A percentile compares a stretch with the other conserved stretches of the same genome.
These are phyloP conservation scores for Kluyveromyces nonfermentans DNA, from an alignment of 805 yeast genomes.

Conservation along the genomic window DNA sequence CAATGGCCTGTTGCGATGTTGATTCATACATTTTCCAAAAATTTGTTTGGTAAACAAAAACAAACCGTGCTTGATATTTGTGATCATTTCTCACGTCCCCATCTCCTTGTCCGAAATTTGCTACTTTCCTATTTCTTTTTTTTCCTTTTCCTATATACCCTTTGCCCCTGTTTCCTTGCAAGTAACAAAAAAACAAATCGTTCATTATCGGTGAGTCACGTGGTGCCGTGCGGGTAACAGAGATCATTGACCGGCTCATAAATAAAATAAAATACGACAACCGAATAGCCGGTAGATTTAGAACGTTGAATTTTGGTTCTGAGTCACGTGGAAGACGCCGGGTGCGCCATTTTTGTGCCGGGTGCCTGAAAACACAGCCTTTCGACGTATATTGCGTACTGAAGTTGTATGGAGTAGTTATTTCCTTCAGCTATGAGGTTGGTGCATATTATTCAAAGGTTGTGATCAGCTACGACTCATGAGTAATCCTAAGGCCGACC, in stretches of 20 bases:
- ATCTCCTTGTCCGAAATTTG: background rate
- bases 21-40: background rate
- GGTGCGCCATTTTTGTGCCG: background rate
- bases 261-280: no score
- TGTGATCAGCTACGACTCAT: background rate
- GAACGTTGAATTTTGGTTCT: no score
- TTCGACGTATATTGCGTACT: background rate
- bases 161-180: no score
- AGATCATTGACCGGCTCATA: no score
- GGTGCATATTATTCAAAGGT: no score
- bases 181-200: no score
- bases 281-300: no score
- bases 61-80: background rate
- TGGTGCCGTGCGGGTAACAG: no score
- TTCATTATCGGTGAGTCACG: no score
- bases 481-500: background rate
- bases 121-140: background rate
- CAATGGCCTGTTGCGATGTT: background rate
- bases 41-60: conserved; percentile 3
- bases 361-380: conserved; percentile 1
- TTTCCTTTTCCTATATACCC: background rate
- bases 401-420: background rate
- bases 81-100: background rate
- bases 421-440: no score
- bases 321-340: background rate